These are phyloP conservation scores for Phytomonas serpens DNA, from an alignment of 208 protist genomes.

Conservation along the genomic window DNA sequence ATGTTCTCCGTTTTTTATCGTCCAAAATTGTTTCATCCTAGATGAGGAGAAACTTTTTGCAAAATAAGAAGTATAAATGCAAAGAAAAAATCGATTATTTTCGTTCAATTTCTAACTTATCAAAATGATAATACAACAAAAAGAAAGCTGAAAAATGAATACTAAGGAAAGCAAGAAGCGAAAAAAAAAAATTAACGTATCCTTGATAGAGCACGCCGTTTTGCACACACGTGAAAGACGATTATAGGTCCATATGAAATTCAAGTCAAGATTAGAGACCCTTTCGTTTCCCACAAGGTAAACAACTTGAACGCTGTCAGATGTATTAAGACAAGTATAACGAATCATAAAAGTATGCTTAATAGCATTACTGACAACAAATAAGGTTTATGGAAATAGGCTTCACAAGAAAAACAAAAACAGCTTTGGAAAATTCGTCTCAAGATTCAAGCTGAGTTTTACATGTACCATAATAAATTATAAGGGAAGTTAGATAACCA, in stretches of 20 bases:
- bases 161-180: background rate
- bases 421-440: conserved; percentile 1
- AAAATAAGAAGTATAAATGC: conserved; percentile 4
- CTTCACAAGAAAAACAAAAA: conserved; percentile 2
- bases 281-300: background rate
- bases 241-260: background rate
- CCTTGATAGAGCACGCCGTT: background rate
- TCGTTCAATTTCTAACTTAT: background rate
- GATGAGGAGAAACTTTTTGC: background rate
- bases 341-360: background rate
- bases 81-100: background rate
- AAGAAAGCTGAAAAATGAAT: background rate
- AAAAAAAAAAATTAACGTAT: background rate
- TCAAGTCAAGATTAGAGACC: background rate
- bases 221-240: background rate
- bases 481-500: conserved; percentile 16
- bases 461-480: conserved; percentile 14
- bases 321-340: background rate
- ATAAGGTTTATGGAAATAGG: conserved; percentile 13
- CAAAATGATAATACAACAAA: background rate
- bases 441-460: conserved; percentile 10
- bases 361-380: conserved; percentile 11
- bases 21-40: background rate
- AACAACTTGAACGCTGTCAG: background rate
- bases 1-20: background rate